These are phyloP conservation scores for Candida suzukii DNA, from an alignment of 805 yeast genomes.

Conservation along the genomic window DNA sequence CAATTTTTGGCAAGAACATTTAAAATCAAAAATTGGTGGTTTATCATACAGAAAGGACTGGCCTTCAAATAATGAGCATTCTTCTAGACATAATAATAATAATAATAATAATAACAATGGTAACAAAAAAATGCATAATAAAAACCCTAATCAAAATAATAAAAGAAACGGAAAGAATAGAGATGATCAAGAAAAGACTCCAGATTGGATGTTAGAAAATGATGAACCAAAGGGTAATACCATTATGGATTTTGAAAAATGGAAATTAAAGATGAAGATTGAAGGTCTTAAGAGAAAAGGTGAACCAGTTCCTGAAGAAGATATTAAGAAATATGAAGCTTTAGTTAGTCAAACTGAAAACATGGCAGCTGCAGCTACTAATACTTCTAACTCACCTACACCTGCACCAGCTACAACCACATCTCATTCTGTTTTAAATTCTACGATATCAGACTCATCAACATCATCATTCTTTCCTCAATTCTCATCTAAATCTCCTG, in stretches of 20 bases:
- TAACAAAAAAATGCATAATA: background rate
- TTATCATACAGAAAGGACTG: slow-evolving; percentile 5
- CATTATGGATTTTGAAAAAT: slow-evolving; percentile 50
- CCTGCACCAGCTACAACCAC: background rate
- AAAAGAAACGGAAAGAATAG: slow-evolving; percentile 5
- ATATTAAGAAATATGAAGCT: slow-evolving; percentile 14
- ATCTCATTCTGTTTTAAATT: background rate
- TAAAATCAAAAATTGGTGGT: background rate
- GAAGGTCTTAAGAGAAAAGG: slow-evolving; percentile 43
- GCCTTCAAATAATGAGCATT: slow-evolving; percentile 1
- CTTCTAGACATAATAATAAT: slow-evolving; percentile 3
- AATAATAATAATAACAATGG: background rate
- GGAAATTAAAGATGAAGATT: slow-evolving; percentile 48
- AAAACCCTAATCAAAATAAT: slow-evolving; percentile 8
- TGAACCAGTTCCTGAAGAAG: slow-evolving; percentile 25
- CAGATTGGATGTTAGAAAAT: slow-evolving; percentile 32
- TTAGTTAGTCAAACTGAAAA: slow-evolving; percentile 3
- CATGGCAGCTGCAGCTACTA: background rate
- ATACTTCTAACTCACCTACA: too few relatives aligned
- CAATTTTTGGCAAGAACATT: slow-evolving; percentile 37
- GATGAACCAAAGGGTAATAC: slow-evolving; percentile 38
- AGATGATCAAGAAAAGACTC: slow-evolving; percentile 27
- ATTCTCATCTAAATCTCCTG: background rate
- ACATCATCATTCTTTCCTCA: background rate
- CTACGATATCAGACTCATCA: background rate